These are phyloP conservation scores for Wickerhamomyces hampshirensis DNA, from an alignment of 805 yeast species.

Conservation along the genomic window DNA sequence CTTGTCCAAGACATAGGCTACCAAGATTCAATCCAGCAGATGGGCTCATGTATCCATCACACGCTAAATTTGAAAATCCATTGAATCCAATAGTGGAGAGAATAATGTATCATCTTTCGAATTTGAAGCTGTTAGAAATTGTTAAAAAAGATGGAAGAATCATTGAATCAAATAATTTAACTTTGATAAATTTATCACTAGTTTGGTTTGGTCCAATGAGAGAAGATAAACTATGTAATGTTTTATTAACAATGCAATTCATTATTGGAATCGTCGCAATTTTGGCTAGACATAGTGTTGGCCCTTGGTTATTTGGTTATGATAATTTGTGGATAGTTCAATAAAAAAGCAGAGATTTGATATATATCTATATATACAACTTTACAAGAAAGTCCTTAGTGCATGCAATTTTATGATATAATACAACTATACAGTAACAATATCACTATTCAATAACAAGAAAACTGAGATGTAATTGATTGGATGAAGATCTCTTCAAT, in stretches of 20 bases:
- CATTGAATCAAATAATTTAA: slow-evolving; percentile 49
- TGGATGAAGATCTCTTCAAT: slow-evolving; percentile 1
- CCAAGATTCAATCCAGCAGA: slow-evolving; percentile 69
- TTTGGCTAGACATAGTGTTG: slow-evolving; percentile 73
- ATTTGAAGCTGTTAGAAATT: slow-evolving; percentile 43
- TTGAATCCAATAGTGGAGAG: slow-evolving; percentile 29
- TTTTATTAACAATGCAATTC: slow-evolving; percentile 60
- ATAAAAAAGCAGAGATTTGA: slow-evolving; percentile 4
- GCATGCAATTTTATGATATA: not conserved
- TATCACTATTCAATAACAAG: too few species aligned
- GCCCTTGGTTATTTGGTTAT: slow-evolving; percentile 81
- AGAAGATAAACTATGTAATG: slow-evolving; percentile 69
- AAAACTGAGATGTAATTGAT: too few species aligned
- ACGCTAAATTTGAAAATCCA: slow-evolving; percentile 36
- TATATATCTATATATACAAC: not conserved
- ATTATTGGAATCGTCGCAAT: slow-evolving; percentile 62
- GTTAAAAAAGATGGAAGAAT: slow-evolving; percentile 28
- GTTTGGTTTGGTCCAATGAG: slow-evolving; percentile 89
- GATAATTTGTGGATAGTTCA: slow-evolving; percentile 60
- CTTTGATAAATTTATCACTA: slow-evolving; percentile 75
- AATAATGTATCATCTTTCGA: slow-evolving; percentile 42
- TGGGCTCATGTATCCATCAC: slow-evolving; percentile 74
- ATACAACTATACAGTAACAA: too few species aligned
- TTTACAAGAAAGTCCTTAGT: not conserved
- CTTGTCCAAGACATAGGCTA: slow-evolving; percentile 93